These are phyloP conservation scores for Tardiomyces blankii DNA, from an alignment of 1,139 yeast genomes.

Conservation along the genomic window DNA sequence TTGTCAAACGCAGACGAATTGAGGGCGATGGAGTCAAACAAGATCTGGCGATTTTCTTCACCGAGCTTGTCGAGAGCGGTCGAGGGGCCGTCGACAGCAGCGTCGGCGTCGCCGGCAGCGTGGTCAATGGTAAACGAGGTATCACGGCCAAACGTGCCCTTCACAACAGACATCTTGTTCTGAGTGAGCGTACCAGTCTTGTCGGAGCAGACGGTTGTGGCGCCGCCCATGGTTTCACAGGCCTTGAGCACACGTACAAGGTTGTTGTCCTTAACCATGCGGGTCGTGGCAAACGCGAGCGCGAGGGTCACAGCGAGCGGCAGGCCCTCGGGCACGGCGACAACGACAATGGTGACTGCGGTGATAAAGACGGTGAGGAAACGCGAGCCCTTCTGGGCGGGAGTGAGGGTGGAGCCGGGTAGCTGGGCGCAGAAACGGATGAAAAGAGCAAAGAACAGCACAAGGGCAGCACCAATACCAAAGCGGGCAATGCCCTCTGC, in stretches of 20 bases:
- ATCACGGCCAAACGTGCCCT: constrained; percentile 48
- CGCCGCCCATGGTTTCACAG: constrained; percentile 99
- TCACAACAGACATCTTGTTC: constrained; percentile 82
- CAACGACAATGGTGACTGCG: constrained; percentile 86
- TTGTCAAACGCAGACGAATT: constrained; percentile 91
- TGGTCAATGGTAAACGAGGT: constrained; percentile 29
- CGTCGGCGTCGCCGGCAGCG: constrained; percentile 8
- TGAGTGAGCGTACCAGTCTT: constrained; percentile 95
- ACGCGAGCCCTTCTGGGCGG: constrained; percentile 73
- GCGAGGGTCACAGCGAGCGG: constrained; percentile 96
- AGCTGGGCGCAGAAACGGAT: constrained; percentile 64
- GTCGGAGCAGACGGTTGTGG: constrained; percentile 94
- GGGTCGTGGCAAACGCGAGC: constrained; percentile 91
- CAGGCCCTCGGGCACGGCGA: constrained; percentile 97
- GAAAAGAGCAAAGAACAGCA: constrained; percentile 69
- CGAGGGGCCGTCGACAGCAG: constrained; percentile 8
- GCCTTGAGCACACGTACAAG: constrained; percentile 86
- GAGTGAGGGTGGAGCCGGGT: constrained; percentile 36
- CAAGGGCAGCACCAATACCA: constrained; percentile 75
- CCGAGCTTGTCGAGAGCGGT: constrained; percentile 4
- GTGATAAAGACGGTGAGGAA: constrained; percentile 82
- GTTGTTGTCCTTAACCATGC: constrained; percentile 96
- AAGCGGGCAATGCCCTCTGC: constrained; percentile 93
- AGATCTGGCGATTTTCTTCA: constrained; percentile 11
- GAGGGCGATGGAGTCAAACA: constrained; percentile 53